Conservation (phyloP, 805 yeast genomes). For the Sugiyamaella smithiae region DNA sequence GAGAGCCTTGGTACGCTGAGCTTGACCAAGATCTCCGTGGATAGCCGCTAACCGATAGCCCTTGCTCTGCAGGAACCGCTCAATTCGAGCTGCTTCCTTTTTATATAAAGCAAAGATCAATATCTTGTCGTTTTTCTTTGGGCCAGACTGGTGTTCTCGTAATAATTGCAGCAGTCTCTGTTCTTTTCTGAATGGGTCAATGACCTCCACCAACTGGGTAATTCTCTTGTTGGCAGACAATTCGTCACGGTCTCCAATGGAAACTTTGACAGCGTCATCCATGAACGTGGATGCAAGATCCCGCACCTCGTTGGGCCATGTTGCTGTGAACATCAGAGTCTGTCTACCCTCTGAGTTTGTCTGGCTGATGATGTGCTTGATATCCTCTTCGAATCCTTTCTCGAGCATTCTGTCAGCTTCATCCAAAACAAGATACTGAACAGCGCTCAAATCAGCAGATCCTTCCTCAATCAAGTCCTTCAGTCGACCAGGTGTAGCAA, state of each 20-base stretch:
- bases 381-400: constrained; percentile 97
- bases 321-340: constrained; percentile 98
- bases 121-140: constrained; percentile 69
- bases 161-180: constrained; percentile 67
- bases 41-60: constrained; percentile 87
- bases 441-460: constrained; percentile 61
- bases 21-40: constrained; percentile 93
- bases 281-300: constrained; percentile 84
- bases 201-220: constrained; percentile 88
- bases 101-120: constrained; percentile 92
- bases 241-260: constrained; percentile 93
- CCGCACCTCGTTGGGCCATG: constrained; percentile 99
- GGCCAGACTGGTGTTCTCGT: constrained; percentile 67
- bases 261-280: constrained; percentile 81
- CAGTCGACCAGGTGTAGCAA: constrained; percentile 98
- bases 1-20: constrained; percentile 85
- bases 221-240: constrained; percentile 92
- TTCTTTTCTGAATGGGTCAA: constrained; percentile 80
- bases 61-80: constrained; percentile 64
- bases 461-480: constrained; percentile 90
- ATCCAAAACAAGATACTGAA: constrained; percentile 82
- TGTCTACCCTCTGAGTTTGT: constrained; percentile 57
- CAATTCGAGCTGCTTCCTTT: constrained; percentile 93
- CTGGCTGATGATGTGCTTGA: constrained; percentile 74
- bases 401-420: constrained; percentile 99